A percentile compares a stretch with the other conserved stretches of the same genome.
Conservation (phyloP, 2,329 filamentous ascomycete species). For the Dothidotthia symphoricarpi region DNA sequence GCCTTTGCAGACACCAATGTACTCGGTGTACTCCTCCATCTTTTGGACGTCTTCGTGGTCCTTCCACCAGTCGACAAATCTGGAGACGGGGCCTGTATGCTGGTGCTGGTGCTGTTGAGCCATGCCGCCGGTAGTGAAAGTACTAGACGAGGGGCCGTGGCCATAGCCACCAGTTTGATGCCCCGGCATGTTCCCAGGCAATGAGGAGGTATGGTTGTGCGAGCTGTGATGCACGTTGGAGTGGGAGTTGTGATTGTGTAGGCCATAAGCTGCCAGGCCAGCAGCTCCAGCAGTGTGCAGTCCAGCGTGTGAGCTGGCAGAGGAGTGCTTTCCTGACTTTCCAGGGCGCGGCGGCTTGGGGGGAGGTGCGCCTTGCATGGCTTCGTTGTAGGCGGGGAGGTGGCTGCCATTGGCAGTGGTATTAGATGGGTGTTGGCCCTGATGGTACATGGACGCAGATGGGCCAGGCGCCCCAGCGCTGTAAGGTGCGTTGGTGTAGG, state of each 20-base stretch:
- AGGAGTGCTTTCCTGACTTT: slow-evolving; percentile 47
- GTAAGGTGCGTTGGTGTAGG: slow-evolving; percentile 1
- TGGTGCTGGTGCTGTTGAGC: slow-evolving; percentile 48
- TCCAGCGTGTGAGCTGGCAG: slow-evolving; percentile 44
- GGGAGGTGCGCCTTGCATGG: slow-evolving; percentile 25
- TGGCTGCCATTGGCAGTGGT: slow-evolving; percentile 36
- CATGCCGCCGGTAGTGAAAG: slow-evolving; percentile 39
- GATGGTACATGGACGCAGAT: slow-evolving; percentile 30
- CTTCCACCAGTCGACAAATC: slow-evolving; percentile 61
- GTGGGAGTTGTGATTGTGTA: slow-evolving; percentile 43
- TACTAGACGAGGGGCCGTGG: slow-evolving; percentile 15
- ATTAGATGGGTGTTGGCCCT: slow-evolving; percentile 25
- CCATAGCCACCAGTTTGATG: slow-evolving; percentile 17
- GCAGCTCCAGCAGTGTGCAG: slow-evolving; percentile 49
- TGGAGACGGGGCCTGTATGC: slow-evolving; percentile 56
- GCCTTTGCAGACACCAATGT: slow-evolving; percentile 63
- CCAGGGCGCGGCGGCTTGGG: slow-evolving; percentile 37
- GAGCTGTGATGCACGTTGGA: slow-evolving; percentile 21
- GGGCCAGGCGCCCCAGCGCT: neutral
- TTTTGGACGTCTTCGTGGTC: slow-evolving; percentile 63
- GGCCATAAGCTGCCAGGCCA: slow-evolving; percentile 49
- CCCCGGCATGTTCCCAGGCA: slow-evolving; percentile 32
- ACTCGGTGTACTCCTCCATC: slow-evolving; percentile 67
- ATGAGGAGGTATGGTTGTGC: slow-evolving; percentile 26
- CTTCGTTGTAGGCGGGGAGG: slow-evolving; percentile 30